These are phyloP conservation scores for Xylaria telfairii DNA, from an alignment of 495 filamentous ascomycete species.

Conservation along the genomic window DNA sequence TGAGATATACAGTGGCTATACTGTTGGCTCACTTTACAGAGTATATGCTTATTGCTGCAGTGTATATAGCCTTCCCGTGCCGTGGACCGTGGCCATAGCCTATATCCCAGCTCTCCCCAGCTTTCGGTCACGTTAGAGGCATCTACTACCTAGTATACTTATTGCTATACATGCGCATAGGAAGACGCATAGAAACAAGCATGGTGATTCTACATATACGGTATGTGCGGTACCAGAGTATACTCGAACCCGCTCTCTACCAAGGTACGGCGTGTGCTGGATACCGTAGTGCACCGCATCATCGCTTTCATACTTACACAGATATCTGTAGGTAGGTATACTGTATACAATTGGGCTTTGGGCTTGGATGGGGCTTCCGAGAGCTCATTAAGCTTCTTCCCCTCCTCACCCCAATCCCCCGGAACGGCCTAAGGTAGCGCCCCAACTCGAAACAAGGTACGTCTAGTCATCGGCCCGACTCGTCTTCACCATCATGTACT, in stretches of 20 bases:
- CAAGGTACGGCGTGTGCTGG: no score
- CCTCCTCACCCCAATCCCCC: constrained; percentile 21
- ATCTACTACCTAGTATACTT: background rate
- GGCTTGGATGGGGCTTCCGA: background rate
- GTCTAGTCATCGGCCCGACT: constrained; percentile 24
- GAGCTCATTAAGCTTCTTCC: background rate
- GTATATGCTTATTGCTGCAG: background rate
- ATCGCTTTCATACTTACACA: no score
- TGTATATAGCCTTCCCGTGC: constrained; percentile 3
- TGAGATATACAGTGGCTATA: no score
- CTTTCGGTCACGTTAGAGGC: background rate
- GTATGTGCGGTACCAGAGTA: no score
- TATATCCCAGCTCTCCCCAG: background rate
- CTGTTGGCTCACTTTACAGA: no score
- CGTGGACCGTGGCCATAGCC: background rate
- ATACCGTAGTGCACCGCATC: no score
- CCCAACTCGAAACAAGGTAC: constrained; percentile 19
- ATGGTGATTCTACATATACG: background rate
- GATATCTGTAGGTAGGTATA: no score
- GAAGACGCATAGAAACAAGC: background rate
- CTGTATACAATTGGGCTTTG: background rate
- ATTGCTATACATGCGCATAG: no score
- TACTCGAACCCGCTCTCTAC: background rate
- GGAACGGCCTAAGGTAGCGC: constrained; percentile 13
- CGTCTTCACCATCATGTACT: constrained; percentile 18